Conservation (phyloP, 208 protist species). For the Naegleria gruberi region DNA sequence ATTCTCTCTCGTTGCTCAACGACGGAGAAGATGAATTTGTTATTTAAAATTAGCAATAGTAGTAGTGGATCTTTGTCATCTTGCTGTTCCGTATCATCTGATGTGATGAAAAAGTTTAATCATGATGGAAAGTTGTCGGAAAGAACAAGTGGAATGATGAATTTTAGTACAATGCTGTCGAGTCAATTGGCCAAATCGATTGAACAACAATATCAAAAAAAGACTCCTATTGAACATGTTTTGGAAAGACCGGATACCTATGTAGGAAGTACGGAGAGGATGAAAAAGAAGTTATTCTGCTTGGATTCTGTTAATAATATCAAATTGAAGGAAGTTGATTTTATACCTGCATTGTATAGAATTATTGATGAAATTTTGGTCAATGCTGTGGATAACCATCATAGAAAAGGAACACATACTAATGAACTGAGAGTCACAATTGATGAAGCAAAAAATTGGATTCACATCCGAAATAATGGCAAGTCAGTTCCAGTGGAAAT, state of each 20-base stretch:
- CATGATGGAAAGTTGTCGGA: too few relatives aligned
- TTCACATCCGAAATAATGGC: constrained; percentile 85
- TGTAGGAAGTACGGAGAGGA: constrained; percentile 74
- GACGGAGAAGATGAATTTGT: too few relatives aligned
- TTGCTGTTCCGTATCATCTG: too few relatives aligned
- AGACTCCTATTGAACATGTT: constrained; percentile 87
- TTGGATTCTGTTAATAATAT: constrained; percentile 73
- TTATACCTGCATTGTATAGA: constrained; percentile 86
- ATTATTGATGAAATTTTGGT: constrained; percentile 98
- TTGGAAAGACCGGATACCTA: constrained; percentile 94
- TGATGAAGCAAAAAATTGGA: constrained; percentile 52
- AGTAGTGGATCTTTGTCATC: too few relatives aligned
- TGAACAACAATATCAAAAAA: constrained; percentile 61
- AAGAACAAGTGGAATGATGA: too few relatives aligned
- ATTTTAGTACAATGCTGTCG: too few relatives aligned
- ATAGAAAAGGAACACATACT: constrained; percentile 37
- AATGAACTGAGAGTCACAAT: constrained; percentile 29
- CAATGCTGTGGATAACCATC: constrained; percentile 93
- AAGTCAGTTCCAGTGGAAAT: constrained; percentile 78
- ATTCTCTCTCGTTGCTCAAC: too few relatives aligned
- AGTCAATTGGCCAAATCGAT: too few relatives aligned
- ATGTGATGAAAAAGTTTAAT: too few relatives aligned
- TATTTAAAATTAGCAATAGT: too few relatives aligned
- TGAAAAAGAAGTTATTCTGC: not conserved
- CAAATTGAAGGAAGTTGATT: constrained; percentile 68